These are phyloP conservation scores for Arthrinium phaeospermum DNA, from an alignment of 2,329 filamentous ascomycete genomes.

Conservation along the genomic window DNA sequence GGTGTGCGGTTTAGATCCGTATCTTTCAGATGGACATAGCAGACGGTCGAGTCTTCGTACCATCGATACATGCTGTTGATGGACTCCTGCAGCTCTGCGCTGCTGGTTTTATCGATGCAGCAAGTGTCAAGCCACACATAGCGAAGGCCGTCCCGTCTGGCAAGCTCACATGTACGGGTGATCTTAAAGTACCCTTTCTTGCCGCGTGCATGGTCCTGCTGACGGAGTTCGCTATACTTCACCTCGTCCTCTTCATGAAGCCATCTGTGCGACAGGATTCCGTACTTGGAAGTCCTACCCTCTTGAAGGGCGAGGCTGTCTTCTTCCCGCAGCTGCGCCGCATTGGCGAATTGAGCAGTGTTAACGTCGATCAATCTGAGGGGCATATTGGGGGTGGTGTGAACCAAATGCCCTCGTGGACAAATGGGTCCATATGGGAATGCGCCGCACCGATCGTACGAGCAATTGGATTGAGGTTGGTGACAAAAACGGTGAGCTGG, in stretches of 20 bases:
- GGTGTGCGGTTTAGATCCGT: constrained; percentile 1
- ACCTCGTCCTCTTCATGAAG: not conserved
- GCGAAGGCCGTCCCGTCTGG: constrained; percentile 15
- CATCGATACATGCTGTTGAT: constrained; percentile 29
- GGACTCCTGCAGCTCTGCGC: not conserved
- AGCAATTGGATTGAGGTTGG: not conserved
- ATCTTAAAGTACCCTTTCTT: constrained; percentile 26
- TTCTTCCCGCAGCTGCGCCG: not conserved
- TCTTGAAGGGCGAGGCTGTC: not conserved
- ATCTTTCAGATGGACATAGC: constrained; percentile 28
- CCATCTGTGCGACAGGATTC: not conserved
- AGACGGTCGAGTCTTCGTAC: constrained; percentile 25
- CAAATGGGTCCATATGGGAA: not conserved
- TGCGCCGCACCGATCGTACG: not conserved
- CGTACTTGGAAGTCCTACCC: not conserved
- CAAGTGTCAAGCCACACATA: constrained; percentile 19
- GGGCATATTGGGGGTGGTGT: not conserved
- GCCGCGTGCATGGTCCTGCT: not conserved
- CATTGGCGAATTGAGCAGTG: not conserved
- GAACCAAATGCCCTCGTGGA: not conserved
- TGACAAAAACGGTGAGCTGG: not conserved
- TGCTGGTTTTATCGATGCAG: constrained; percentile 18
- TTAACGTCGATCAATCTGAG: not conserved
- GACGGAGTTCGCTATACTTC: not conserved
- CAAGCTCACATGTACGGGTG: constrained; percentile 22